Conservation (phyloP, 345 rosid genomes). For the Salix dunnii region DNA sequence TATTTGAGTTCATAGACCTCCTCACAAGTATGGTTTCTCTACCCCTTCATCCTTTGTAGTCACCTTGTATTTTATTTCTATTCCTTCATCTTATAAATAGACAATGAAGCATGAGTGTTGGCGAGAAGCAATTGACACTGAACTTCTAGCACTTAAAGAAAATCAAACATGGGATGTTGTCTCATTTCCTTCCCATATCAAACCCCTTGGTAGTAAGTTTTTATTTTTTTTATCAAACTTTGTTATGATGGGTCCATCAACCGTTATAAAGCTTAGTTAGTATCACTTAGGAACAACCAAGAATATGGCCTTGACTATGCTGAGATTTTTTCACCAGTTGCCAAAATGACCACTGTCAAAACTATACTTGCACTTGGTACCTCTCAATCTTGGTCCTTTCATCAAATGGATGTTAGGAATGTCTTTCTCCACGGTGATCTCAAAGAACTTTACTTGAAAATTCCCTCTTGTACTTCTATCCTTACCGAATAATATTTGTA, state of each 20-base stretch:
- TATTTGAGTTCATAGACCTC: background rate
- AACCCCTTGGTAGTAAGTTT: background rate
- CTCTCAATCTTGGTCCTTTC: background rate
- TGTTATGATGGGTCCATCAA: background rate
- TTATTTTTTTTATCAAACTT: background rate
- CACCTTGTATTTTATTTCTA: slow-evolving; percentile 3
- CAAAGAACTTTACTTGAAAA: background rate
- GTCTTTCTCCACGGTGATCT: background rate
- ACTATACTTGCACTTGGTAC: background rate
- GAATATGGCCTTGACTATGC: background rate
- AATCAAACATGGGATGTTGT: background rate
- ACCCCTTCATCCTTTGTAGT: background rate
- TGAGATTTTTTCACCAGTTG: background rate
- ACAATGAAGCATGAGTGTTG: background rate
- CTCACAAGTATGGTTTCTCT: background rate
- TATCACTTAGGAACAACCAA: background rate
- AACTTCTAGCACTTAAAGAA: background rate
- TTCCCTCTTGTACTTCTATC: background rate
- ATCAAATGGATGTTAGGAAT: background rate
- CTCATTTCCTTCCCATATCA: background rate
- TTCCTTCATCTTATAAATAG: background rate
- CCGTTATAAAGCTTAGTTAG: background rate
- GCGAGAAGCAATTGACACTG: background rate
- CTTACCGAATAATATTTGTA: background rate
- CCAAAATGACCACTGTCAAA: background rate